Percentiles rank a stretch among this genome's conserved stretches.
These are phyloP conservation scores for Suillus cothurnatus DNA, from an alignment of 768 basidiomycete species.

Conservation along the genomic window DNA sequence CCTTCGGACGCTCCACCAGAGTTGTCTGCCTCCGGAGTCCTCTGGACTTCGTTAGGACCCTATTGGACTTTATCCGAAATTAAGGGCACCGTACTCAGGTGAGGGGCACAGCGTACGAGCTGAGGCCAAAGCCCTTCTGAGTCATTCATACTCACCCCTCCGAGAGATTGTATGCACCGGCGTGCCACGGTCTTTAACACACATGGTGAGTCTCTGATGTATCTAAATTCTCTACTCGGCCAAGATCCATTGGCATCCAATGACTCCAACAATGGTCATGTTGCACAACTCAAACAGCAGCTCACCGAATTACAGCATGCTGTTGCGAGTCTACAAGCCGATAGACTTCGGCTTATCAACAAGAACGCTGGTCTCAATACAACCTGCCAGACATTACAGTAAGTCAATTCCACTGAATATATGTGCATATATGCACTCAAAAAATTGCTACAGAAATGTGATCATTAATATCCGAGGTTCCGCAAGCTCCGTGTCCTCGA, in stretches of 20 bases:
- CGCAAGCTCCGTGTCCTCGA: not conserved
- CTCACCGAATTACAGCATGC: not conserved
- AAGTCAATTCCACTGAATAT: not conserved
- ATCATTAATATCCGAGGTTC: not conserved
- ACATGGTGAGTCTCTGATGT: not conserved
- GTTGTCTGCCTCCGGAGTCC: too few relatives aligned
- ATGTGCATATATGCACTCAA: not conserved
- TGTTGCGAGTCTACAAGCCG: not conserved
- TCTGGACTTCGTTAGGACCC: too few relatives aligned
- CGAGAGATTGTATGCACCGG: too few relatives aligned
- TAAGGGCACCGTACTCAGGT: too few relatives aligned
- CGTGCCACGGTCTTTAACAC: too few relatives aligned
- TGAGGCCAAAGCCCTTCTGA: too few relatives aligned
- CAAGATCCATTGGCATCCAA: not conserved
- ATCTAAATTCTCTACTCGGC: not conserved
- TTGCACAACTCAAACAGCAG: not conserved
- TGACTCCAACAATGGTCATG: not conserved
- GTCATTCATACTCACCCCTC: too few relatives aligned
- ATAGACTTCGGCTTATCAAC: not conserved
- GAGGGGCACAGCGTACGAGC: too few relatives aligned
- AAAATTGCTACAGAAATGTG: not conserved
- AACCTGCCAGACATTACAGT: not conserved
- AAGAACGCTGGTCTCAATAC: not conserved
- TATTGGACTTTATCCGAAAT: too few relatives aligned
- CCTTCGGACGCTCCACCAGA: too few relatives aligned